These are phyloP conservation scores for Pythium sukuiense DNA, from an alignment of 352 stramenopile species.

Conservation along the genomic window DNA sequence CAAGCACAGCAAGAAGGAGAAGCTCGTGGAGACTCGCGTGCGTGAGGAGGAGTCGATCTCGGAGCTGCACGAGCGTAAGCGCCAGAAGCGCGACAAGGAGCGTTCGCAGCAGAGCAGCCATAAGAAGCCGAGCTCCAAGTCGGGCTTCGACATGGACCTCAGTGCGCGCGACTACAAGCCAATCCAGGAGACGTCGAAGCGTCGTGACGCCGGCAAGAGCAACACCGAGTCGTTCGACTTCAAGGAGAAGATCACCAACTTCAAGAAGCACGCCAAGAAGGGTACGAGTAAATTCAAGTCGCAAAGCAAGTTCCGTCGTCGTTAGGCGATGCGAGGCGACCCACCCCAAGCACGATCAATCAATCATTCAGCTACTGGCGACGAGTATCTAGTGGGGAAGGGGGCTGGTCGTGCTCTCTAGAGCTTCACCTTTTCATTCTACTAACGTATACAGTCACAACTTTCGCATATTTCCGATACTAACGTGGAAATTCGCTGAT, in stretches of 20 bases:
- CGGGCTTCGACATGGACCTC: slow-evolving; percentile 80
- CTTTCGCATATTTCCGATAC: not conserved
- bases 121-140: slow-evolving; percentile 24
- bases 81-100: slow-evolving; percentile 73
- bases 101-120: slow-evolving; percentile 59
- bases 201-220: slow-evolving; percentile 17
- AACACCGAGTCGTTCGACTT: slow-evolving; percentile 78
- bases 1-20: slow-evolving; percentile 82
- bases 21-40: slow-evolving; percentile 46
- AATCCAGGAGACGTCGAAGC: slow-evolving; percentile 40
- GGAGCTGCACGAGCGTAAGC: slow-evolving; percentile 78
- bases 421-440: not conserved
- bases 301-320: slow-evolving; percentile 82
- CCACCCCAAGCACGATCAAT: not conserved
- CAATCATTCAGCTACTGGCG: not conserved
- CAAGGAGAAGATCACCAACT: slow-evolving; percentile 91
- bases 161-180: slow-evolving; percentile 39
- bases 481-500: too few relatives aligned
- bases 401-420: not conserved
- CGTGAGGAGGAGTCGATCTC: slow-evolving; percentile 80
- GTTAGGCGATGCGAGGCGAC: slow-evolving; percentile 33
- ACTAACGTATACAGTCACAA: slow-evolving; percentile 5
- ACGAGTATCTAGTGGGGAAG: not conserved
- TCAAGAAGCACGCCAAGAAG: slow-evolving; percentile 90
- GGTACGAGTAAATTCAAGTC: slow-evolving; percentile 88